Base-by-base conservation (phyloP, 2,329 filamentous ascomycete genomes). In the Aureobasidium zeae region DNA sequence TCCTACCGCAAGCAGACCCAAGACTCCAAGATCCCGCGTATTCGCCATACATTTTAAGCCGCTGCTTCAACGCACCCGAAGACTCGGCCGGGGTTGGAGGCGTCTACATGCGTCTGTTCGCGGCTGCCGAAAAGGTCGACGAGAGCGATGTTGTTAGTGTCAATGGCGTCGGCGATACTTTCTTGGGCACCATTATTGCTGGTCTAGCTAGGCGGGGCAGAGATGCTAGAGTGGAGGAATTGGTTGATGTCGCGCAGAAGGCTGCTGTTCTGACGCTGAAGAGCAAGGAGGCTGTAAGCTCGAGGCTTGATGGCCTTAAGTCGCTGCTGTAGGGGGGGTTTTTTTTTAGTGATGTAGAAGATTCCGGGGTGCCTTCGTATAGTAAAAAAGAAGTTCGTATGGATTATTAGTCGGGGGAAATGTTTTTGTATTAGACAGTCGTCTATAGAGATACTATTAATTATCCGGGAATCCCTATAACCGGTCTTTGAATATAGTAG, bases 141-240 rank as follows among this genome's bases (percentile, higher is more conserved):
- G 62, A 67, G 0, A 64, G 73, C 15, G 77, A 91, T 19, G 71
- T 94, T 1, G 78, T 89, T 1, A 94, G 86, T 34, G 89, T 96
- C 8, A 96, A 96, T 59, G 91, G 89, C 0, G 87, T 86, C 2
- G 91, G 91, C 0, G 91, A 98, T 63, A 95, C 91, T 0, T 88
- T 96, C 60, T 69, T 93, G 7, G 91, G 89, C 0, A 82, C 87
- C 11, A 54, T 95, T 45, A 68, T 94, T n/a, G 82, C 86, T 1
- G 86, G 84, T 0, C 60, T 96, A 51, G 79, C 79, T 0, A 74
- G 71, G 54, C 52, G 34, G 50, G 53, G 32, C 13, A 60, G 48
- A 58, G 75, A 47, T 64, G 78, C 55, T 45, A 56, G 53, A 15
- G 58, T 79, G 11, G 73, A 78, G 49, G 72, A 81, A 34, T 61